Base-by-base conservation (phyloP, 176 grass and related monocot genomes). In the Ensete glaucum region DNA sequence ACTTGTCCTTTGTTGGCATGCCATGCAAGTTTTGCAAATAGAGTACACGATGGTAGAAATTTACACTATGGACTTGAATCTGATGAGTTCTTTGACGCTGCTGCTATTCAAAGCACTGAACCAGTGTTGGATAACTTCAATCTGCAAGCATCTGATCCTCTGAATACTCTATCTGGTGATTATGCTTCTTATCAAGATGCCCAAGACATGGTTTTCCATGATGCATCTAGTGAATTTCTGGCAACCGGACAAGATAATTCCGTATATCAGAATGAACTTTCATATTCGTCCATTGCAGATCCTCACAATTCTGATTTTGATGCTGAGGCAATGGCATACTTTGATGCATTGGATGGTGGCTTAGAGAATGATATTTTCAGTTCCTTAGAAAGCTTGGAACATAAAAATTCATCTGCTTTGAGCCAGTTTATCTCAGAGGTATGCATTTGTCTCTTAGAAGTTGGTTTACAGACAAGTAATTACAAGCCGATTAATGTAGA, bases 271-370 rank as follows among this genome's bases (percentile, higher is more conserved):
- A 43, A 43, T 6, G 34, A 43, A 43, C 34, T 43, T 74, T 24
- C 86, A 13, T 56, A 76, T 78, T 88, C 85, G 11, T 54, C 84
- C 50, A 50, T 77, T 52, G 73, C 77, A 34, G 85, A 78, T 78
- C 62, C 78, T 55, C 86, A 83, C 75, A 82, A 74, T 54, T 77
- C 81, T 72, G 88, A 83, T 69, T 80, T 87, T 54, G 64, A 85
- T 69, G 88, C 93, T 60, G 88, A 93, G 73, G 81, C 62, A 53
- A 64, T 87, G 64, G 63, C 74, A 11, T 93, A 76, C 83, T 98
- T 86, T 43, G 88, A 98, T 76, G 85, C 94, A 4, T 60, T 85
- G 8, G 94, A 98, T 72, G 88, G 87, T 78, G 83, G 84, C 69
- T 83, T 85, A 57, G 82, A 81, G 82, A 77, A 82, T 85, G 77